These are phyloP conservation scores for Puccinia horiana DNA, from an alignment of 1,284 basidiomycete species.

Conservation along the genomic window DNA sequence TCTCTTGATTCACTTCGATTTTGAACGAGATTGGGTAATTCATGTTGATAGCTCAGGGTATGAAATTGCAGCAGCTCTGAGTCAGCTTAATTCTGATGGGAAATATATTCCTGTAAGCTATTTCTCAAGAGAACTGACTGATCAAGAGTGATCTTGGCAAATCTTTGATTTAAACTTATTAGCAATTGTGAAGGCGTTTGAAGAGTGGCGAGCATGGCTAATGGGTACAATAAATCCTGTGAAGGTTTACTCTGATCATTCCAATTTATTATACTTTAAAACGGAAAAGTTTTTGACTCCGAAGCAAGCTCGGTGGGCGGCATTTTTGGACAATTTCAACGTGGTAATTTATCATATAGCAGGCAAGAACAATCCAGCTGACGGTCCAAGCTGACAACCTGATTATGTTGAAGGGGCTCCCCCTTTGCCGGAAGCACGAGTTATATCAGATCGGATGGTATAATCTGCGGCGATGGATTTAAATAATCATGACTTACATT, in stretches of 20 bases:
- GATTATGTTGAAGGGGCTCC: constrained; percentile 10
- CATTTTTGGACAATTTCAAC: constrained; percentile 18
- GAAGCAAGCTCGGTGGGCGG: constrained; percentile 18
- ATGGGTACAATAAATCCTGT: constrained; percentile 13
- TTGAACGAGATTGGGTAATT: constrained; percentile 53
- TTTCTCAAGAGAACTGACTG: constrained; percentile 11
- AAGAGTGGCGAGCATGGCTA: constrained; percentile 26
- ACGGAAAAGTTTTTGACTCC: neutral
- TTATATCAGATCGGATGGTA: neutral
- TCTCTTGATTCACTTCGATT: constrained; percentile 1
- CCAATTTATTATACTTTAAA: constrained; percentile 21
- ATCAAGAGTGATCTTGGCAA: neutral
- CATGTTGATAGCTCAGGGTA: constrained; percentile 54
- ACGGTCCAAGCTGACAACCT: neutral
- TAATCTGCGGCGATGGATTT: too few relatives aligned
- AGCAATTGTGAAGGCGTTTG: neutral
- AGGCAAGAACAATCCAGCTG: neutral
- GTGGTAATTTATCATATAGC: neutral
- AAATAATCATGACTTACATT: neutral
- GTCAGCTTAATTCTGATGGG: constrained; percentile 40
- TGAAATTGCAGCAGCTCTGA: constrained; percentile 40
- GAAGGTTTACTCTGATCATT: constrained; percentile 16
- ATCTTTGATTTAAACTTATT: constrained; percentile 13
- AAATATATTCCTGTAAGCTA: constrained; percentile 32
- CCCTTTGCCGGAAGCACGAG: too few relatives aligned